A percentile compares a stretch with the other conserved stretches of the same genome.
Conservation (phyloP, 805 yeast species). For the Pichia nanzhaoensis region DNA sequence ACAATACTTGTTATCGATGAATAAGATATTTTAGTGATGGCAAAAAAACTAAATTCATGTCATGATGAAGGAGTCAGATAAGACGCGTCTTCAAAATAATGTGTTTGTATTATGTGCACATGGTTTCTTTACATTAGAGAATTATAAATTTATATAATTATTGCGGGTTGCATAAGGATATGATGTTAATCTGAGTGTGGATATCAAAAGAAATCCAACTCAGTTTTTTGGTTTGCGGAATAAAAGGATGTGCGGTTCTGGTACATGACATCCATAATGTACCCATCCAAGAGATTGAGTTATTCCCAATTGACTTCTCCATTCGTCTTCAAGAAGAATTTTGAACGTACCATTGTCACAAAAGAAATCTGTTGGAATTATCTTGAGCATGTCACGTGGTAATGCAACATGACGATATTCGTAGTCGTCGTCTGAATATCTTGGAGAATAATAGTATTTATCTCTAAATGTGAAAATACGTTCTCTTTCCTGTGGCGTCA, state of each 20-base stretch:
- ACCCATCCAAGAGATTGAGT: slow-evolving; percentile 98
- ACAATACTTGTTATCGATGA: too few species aligned
- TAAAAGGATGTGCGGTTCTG: slow-evolving; percentile 93
- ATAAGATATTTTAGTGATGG: too few species aligned
- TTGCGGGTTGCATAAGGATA: too few species aligned
- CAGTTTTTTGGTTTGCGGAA: slow-evolving; percentile 57
- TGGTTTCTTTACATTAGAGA: too few species aligned
- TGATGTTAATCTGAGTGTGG: too few species aligned
- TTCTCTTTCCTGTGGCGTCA: slow-evolving; percentile 77
- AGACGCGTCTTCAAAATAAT: too few species aligned
- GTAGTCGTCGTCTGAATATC: slow-evolving; percentile 84
- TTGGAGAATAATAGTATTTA: slow-evolving; percentile 86
- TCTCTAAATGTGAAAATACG: slow-evolving; percentile 89
- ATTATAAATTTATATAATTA: too few species aligned
- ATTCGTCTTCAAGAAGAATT: slow-evolving; percentile 88
- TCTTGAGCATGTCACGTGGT: slow-evolving; percentile 92
- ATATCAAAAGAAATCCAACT: too few species aligned
- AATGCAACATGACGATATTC: slow-evolving; percentile 97
- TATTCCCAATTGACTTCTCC: slow-evolving; percentile 92
- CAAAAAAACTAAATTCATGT: background rate
- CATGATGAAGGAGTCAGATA: too few species aligned
- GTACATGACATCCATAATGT: slow-evolving; percentile 96
- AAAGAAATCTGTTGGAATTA: slow-evolving; percentile 90
- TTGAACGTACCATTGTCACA: slow-evolving; percentile 91
- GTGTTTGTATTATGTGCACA: too few species aligned